Conservation (phyloP, 306 rosid genomes). For the Cucurbita moschata region DNA sequence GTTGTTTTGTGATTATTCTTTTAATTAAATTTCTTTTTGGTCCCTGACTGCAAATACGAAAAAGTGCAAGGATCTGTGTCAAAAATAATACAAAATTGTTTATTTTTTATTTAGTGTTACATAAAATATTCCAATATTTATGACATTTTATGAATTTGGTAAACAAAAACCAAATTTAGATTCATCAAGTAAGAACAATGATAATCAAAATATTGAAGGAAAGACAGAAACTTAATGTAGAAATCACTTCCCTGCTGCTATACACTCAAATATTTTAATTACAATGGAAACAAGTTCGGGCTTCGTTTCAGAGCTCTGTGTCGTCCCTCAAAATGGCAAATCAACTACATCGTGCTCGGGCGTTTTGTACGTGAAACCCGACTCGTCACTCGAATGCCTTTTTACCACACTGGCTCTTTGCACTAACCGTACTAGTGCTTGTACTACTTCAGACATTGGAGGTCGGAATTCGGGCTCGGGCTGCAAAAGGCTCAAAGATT, state of each 20-base stretch:
- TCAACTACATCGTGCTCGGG: constrained; percentile 72
- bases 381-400: constrained; percentile 79
- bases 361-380: constrained; percentile 56
- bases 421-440: constrained; percentile 73
- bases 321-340: constrained; percentile 32
- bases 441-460: constrained; percentile 98
- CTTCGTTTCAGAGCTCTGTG: not conserved
- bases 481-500: constrained; percentile 15
- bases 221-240: not conserved
- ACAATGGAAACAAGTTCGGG: not conserved
- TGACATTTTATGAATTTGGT: too few relatives aligned
- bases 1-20: too few relatives aligned
- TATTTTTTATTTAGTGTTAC: too few relatives aligned
- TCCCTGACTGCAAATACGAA: too few relatives aligned
- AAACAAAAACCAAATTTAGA: not conserved
- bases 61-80: too few relatives aligned
- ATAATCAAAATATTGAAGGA: not conserved
- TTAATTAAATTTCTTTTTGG: too few relatives aligned
- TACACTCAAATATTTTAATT: constrained; percentile 4
- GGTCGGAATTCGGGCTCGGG: constrained; percentile 94
- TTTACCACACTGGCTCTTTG: constrained; percentile 83
- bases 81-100: too few relatives aligned
- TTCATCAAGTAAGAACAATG: not conserved
- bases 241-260: not conserved
- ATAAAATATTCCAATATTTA: too few relatives aligned